Base-by-base conservation (phyloP, 108 stramenopile genomes). In the Nannochloropsis salina region DNA sequence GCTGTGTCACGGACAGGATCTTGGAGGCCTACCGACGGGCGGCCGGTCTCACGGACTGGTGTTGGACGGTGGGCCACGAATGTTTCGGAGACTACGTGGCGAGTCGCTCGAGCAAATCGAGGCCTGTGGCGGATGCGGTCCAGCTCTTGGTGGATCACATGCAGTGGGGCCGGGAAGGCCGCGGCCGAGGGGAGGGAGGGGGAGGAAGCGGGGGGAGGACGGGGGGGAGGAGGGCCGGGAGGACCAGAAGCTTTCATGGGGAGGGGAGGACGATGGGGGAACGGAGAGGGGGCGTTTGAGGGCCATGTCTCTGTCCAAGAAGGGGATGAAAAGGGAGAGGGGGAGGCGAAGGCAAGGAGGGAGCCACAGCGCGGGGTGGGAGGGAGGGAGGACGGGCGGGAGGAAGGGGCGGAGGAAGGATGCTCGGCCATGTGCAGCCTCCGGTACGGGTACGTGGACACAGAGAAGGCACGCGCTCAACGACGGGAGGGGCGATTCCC, bases 81-180 rank as follows among this genome's bases (percentile, higher is more conserved):
- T 84, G 88, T 80, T 89, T 88, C 83, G 89, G 89, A 21, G 89
- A 89, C 43, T 89, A 89, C 44, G 88, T 86, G 44, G 88, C 61
- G 2, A 74, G n/a, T 74, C 61, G 61, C 15, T 74, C 61, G 61
- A 74, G 8, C n/a, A 74, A 74, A 3, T 74, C 61, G 20, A 74
- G 61, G 61, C 61, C 61, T 0, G 61, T 74, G 15, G 61, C 61
- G 20, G 61, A 74, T 74, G 61, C 61, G 61, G 61, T 74, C 20
- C 61, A 74, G 61, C n/a, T 74, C 20, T 74, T 74, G 2, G 61
- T 74, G 61, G 61, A 74, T n/a, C 61, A 74, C n/a, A 74, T 74
- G 15, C 8, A n/a, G 61, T 74, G 61, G 61, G 61, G n/a, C 20
- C 61, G 8, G n/a, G 5, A 74, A 74, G 61, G 15, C 15, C 20